Conservation (phyloP, 1,284 basidiomycete genomes). For the Cryptococcus sp. region DNA sequence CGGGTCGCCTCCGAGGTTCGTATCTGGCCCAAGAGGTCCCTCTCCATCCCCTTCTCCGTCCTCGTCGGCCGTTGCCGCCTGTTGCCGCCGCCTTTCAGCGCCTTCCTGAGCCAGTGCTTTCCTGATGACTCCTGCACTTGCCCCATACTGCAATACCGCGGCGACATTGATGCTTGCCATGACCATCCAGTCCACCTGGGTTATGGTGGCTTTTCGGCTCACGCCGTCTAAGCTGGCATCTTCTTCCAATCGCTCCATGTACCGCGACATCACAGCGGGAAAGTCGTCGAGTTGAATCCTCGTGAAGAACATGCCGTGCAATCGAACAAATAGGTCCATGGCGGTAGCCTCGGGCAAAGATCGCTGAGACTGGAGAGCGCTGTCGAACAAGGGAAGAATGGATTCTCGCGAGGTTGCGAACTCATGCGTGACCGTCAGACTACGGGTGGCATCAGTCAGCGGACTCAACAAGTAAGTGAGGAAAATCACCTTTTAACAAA, state of each 20-base stretch:
- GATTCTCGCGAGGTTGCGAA: constrained; percentile 85
- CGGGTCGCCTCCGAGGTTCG: constrained; percentile 10
- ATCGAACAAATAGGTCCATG: constrained; percentile 81
- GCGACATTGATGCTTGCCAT: constrained; percentile 85
- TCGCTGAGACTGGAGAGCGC: constrained; percentile 65
- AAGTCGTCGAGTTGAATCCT: constrained; percentile 93
- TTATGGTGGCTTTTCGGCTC: constrained; percentile 49
- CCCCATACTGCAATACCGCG: constrained; percentile 83
- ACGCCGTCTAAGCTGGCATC: constrained; percentile 64
- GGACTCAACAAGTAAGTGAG: not conserved
- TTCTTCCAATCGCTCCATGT: constrained; percentile 75
- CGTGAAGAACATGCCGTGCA: constrained; percentile 96
- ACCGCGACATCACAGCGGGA: constrained; percentile 72
- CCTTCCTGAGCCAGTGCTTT: constrained; percentile 56
- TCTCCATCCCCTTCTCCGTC: constrained; percentile 52
- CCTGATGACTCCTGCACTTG: constrained; percentile 69
- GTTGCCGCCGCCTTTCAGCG: constrained; percentile 37
- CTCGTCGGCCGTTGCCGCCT: constrained; percentile 54
- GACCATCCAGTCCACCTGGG: constrained; percentile 93
- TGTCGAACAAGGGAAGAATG: constrained; percentile 80
- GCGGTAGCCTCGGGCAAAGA: constrained; percentile 74
- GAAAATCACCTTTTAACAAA: constrained; percentile 82
- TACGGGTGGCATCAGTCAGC: constrained; percentile 39
- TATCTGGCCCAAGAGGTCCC: constrained; percentile 22
- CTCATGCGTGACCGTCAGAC: constrained; percentile 86